Percentiles rank a stretch among this genome's conserved stretches.
Evolutionary conservation across 2,329 filamentous ascomycete species (phyloP).

Genomic region (Botrytis fabae): DNA sequence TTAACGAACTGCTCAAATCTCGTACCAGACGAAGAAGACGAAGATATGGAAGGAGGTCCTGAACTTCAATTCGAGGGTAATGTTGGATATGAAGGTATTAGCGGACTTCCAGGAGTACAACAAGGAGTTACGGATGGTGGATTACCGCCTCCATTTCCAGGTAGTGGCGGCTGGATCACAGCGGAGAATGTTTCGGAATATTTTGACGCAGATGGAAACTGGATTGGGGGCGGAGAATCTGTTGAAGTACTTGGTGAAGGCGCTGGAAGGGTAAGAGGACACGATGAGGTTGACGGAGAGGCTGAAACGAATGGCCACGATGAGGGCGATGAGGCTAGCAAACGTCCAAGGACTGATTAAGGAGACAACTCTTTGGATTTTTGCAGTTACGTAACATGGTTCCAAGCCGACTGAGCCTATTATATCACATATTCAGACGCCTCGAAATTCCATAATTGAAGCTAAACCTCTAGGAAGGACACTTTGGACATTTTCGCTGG

Average conservation of each 20-base stretch:
- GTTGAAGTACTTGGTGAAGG: constrained; percentile 60
- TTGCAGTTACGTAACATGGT: neutral
- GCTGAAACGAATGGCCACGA: constrained; percentile 44
- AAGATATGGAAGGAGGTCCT: constrained; percentile 50
- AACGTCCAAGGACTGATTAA: constrained; percentile 16
- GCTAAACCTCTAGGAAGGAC: neutral
- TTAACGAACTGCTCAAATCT: constrained; percentile 74
- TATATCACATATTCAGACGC: neutral
- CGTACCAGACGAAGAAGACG: constrained; percentile 65
- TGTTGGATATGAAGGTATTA: constrained; percentile 53
- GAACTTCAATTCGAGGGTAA: constrained; percentile 57
- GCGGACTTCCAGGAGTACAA: constrained; percentile 58
- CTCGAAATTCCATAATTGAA: neutral
- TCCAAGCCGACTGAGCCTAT: neutral
- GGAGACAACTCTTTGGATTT: neutral
- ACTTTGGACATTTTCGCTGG: neutral
- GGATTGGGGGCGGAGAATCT: constrained; percentile 52
- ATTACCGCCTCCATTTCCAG: constrained; percentile 67
- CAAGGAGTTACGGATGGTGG: constrained; percentile 50
- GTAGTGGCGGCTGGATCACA: constrained; percentile 83
- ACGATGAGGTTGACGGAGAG: constrained; percentile 53
- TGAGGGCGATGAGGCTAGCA: constrained; percentile 41
- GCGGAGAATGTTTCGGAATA: constrained; percentile 86
- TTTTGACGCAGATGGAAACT: constrained; percentile 79
- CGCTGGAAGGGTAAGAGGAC: constrained; percentile 57